Percentiles rank a stretch among this genome's conserved stretches.
phyloP scores from a whole-genome alignment of 1,284 basidiomycete species.

The Naganishia cerealis region DNA sequence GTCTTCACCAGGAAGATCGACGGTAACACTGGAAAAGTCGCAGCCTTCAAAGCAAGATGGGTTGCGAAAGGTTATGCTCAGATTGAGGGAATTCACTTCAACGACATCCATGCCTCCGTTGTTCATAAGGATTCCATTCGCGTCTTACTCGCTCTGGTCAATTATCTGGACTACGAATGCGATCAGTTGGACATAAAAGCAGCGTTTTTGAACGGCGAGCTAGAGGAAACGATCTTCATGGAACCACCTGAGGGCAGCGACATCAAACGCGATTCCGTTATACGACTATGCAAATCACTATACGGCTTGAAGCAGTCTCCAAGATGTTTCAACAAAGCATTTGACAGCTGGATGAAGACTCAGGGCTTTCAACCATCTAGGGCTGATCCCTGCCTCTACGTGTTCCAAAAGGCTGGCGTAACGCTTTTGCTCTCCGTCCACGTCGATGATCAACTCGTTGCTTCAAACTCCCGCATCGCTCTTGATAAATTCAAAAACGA shows the following conservation, averaged over 20 bases:
- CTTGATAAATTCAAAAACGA: slow-evolving; percentile 37
- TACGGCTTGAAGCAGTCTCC: slow-evolving; percentile 42
- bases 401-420: not conserved
- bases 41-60: slow-evolving; percentile 45
- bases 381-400: slow-evolving; percentile 34
- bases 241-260: slow-evolving; percentile 21
- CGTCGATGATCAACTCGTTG: slow-evolving; percentile 42
- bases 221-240: slow-evolving; percentile 20
- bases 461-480: slow-evolving; percentile 26
- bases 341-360: slow-evolving; percentile 35
- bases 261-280: slow-evolving; percentile 30
- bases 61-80: slow-evolving; percentile 47
- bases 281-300: slow-evolving; percentile 37
- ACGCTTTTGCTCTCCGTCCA: slow-evolving; percentile 35
- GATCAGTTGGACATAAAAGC: slow-evolving; percentile 42
- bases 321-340: slow-evolving; percentile 37
- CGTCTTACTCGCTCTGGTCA: too few relatives aligned
- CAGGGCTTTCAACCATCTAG: slow-evolving; percentile 34
- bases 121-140: slow-evolving; percentile 39
- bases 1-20: slow-evolving; percentile 38
- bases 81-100: slow-evolving; percentile 45
- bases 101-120: slow-evolving; percentile 37
- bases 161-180: too few relatives aligned
- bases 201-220: slow-evolving; percentile 29
- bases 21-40: slow-evolving; percentile 36